A percentile compares a stretch with the other conserved stretches of the same genome.
These are phyloP conservation scores for Populus deltoides DNA, from an alignment of 345 rosid species.

Conservation along the genomic window DNA sequence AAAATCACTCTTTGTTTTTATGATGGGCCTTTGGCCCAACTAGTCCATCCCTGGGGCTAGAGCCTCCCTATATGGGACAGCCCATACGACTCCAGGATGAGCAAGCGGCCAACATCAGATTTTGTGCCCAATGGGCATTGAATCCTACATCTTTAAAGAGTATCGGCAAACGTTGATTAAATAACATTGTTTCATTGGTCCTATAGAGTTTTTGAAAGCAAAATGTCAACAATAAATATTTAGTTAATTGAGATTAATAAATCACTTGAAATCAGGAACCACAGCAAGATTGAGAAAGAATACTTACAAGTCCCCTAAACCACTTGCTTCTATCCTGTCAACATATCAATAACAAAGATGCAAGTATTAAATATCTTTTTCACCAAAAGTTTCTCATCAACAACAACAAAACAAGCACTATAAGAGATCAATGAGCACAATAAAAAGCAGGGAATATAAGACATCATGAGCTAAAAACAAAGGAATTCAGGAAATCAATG, in stretches of 20 bases:
- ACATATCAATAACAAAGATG: slow-evolving; percentile 23
- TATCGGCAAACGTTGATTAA: not conserved
- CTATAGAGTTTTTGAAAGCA: not conserved
- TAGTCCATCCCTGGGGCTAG: not conserved
- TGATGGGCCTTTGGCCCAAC: not conserved
- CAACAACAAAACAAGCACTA: slow-evolving; percentile 1
- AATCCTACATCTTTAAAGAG: not conserved
- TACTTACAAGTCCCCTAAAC: slow-evolving; percentile 74
- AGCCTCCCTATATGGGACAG: not conserved
- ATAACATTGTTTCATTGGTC: not conserved
- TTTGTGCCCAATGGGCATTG: not conserved
- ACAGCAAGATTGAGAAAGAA: not conserved
- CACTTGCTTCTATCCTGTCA: slow-evolving; percentile 76
- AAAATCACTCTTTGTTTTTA: not conserved
- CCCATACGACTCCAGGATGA: not conserved
- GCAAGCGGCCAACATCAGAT: not conserved
- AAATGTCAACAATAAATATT: not conserved
- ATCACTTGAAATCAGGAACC: not conserved
- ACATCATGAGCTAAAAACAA: not conserved
- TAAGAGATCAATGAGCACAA: not conserved
- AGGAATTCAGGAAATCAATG: not conserved
- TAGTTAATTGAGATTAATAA: not conserved
- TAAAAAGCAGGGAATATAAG: not conserved
- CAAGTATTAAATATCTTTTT: slow-evolving; percentile 9
- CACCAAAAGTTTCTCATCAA: slow-evolving; percentile 5